phyloP scores from a whole-genome alignment of 495 filamentous ascomycete genomes.

The Venustampulla echinocandica region DNA sequence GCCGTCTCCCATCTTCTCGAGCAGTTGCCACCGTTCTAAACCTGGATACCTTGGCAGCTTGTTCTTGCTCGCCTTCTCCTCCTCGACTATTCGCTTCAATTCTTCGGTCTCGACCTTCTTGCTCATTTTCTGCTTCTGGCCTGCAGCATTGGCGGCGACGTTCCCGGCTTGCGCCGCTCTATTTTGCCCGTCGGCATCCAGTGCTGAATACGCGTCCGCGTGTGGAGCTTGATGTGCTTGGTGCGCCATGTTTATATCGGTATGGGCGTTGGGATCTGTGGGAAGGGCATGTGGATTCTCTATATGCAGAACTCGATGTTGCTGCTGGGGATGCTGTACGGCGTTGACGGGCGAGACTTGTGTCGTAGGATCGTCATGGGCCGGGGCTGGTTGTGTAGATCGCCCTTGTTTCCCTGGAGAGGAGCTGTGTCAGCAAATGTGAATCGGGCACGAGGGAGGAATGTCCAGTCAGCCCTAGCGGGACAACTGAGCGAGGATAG shows the following conservation, averaged over 20 bases:
- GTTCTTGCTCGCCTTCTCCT: slow-evolving; percentile 75
- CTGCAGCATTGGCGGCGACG: slow-evolving; percentile 44
- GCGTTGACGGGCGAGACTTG: slow-evolving; percentile 59
- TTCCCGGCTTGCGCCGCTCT: slow-evolving; percentile 56
- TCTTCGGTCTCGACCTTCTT: slow-evolving; percentile 54
- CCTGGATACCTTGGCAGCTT: slow-evolving; percentile 90
- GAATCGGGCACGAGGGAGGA: neutral
- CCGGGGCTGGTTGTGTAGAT: slow-evolving; percentile 38
- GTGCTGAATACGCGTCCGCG: slow-evolving; percentile 44
- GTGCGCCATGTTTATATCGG: slow-evolving; percentile 37
- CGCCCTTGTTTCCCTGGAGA: slow-evolving; percentile 73
- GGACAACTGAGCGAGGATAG: neutral
- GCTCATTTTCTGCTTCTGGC: slow-evolving; percentile 34
- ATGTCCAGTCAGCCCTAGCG: neutral
- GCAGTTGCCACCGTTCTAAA: slow-evolving; percentile 76
- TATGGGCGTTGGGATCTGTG: slow-evolving; percentile 48
- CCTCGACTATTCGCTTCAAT: slow-evolving; percentile 76
- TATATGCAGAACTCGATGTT: slow-evolving; percentile 39
- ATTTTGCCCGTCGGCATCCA: slow-evolving; percentile 47
- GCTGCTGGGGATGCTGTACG: slow-evolving; percentile 42
- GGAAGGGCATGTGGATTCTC: slow-evolving; percentile 21
- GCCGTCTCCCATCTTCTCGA: slow-evolving; percentile 98
- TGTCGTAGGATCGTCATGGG: slow-evolving; percentile 51
- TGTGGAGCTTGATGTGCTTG: slow-evolving; percentile 39
- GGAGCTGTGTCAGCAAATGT: slow-evolving; percentile 6